Base-by-base conservation (phyloP, 164 flowering plant genomes). In the Vitis rupestris region DNA sequence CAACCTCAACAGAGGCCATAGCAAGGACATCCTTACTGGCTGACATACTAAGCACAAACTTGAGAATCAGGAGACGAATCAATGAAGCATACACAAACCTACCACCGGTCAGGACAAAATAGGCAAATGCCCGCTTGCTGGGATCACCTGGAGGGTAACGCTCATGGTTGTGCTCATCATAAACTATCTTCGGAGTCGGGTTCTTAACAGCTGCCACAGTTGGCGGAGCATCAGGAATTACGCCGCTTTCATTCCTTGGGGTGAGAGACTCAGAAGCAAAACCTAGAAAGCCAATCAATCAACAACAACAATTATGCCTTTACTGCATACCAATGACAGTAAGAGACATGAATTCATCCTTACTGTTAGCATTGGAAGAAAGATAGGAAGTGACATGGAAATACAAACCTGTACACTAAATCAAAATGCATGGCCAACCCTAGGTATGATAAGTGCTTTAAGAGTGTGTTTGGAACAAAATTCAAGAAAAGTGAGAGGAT, bases 11-110 rank as follows among this genome's bases (percentile, higher is more conserved):
- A 9, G 88, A 82, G 31, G 88, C 86, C 9, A 85, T 72, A n/a
- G 88, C 88, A 53, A 85, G 88, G 30, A 85, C 88, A 64, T 85
- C 86, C 56, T 81, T 85, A 31, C 86, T 82, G 31, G 86, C 84
- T 16, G 87, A 84, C 87, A 82, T 82, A 73, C 85, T 84, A 52
- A 84, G 75, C 31, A 84, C 84, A 69, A 84, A 72, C 74, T 84
- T 84, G 29, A 84, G 82, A 60, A 84, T 69, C 59, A 84, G 78
- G 8, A 84, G 79, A 58, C 87, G 83, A 50, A 84, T 59, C 69
- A 84, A 37, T 9, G 87, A 82, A 3, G 87, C 87, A 68, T 84
- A 84, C 44, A 84, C 79, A 65, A 82, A 84, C 75, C 88, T 77
- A 6, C 88, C 88, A 75, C 86, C 88, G 1, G 86, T 59, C 74